Conservation (phyloP, 805 yeast genomes). For the Yueomyces sp. region DNA sequence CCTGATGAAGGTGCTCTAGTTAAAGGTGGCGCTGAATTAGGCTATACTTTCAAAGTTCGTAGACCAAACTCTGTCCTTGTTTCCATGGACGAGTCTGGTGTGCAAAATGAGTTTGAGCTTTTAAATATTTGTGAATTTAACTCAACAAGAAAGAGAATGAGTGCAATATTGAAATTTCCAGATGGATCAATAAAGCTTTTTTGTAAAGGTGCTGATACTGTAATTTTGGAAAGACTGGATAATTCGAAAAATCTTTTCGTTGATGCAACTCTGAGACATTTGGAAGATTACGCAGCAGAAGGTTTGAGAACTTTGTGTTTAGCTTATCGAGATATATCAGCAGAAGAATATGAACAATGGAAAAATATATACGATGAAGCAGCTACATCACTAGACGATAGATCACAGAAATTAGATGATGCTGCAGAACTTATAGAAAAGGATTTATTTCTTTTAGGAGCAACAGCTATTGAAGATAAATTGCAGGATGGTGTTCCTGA, state of each 20-base stretch:
- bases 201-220: constrained; percentile 97
- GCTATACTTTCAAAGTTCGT: constrained; percentile 74
- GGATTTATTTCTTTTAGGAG: constrained; percentile 73
- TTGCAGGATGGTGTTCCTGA: constrained; percentile 98
- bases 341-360: constrained; percentile 70
- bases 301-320: constrained; percentile 92
- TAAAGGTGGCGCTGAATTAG: constrained; percentile 85
- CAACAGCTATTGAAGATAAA: constrained; percentile 97
- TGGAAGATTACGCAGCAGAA: constrained; percentile 93
- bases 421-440: constrained; percentile 84
- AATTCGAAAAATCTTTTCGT: constrained; percentile 62
- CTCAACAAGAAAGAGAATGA: constrained; percentile 96
- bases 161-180: constrained; percentile 86
- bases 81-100: constrained; percentile 35
- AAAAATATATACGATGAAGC: constrained; percentile 55
- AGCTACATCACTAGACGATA: constrained; percentile 62
- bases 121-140: constrained; percentile 91
- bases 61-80: constrained; percentile 73
- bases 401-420: constrained; percentile 66
- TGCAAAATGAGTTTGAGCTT: constrained; percentile 53
- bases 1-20: constrained; percentile 99
- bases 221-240: constrained; percentile 72
- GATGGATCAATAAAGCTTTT: constrained; percentile 81
- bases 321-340: constrained; percentile 70
- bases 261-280: constrained; percentile 66